A percentile compares a stretch with the other conserved stretches of the same genome.
These are phyloP conservation scores for Sonneratia caseolaris DNA, from an alignment of 345 rosid genomes.

Conservation along the genomic window DNA sequence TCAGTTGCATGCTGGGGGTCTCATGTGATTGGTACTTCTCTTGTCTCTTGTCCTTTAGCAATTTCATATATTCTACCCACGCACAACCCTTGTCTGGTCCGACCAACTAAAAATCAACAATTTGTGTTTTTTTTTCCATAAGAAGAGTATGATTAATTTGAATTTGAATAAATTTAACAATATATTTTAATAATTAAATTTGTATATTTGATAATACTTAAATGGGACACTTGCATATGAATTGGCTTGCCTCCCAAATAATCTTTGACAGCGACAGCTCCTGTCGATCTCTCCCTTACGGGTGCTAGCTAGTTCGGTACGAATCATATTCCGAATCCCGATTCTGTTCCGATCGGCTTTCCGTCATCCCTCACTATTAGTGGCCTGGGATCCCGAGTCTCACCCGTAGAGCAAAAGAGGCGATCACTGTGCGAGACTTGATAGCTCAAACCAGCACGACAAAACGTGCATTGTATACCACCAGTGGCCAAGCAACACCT, in stretches of 20 bases:
- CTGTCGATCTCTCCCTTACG: too few species aligned
- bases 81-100: neutral
- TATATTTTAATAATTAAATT: too few species aligned
- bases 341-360: too few species aligned
- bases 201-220: too few species aligned
- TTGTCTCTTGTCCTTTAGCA: neutral
- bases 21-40: neutral
- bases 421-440: neutral
- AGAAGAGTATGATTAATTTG: too few species aligned
- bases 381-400: neutral
- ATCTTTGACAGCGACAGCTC: too few species aligned
- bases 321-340: too few species aligned
- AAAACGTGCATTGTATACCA: neutral
- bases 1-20: neutral
- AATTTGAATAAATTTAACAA: too few species aligned
- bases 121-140: neutral
- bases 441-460: neutral
- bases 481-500: neutral
- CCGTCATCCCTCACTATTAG: too few species aligned
- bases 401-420: neutral
- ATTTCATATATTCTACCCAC: neutral
- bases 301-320: too few species aligned
- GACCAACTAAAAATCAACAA: neutral
- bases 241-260: too few species aligned
- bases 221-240: too few species aligned